Conservation (phyloP, 768 basidiomycete genomes). For the Chiua virens region DNA sequence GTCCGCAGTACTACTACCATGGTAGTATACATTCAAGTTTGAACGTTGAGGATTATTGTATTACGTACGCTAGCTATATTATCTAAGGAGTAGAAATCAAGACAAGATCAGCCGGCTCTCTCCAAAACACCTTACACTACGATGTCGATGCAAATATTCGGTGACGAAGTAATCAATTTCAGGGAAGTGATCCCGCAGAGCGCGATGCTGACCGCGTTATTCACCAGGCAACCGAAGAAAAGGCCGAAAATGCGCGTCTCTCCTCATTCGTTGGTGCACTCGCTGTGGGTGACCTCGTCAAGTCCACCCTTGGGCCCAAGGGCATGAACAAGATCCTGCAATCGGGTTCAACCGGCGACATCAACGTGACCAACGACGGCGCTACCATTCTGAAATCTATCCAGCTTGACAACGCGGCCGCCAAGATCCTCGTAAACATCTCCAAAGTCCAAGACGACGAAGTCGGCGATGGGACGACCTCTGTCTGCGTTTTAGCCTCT, state of each 20-base stretch:
- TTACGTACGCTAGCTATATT: too few relatives aligned
- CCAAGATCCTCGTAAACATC: conserved; percentile 99
- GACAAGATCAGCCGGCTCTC: too few relatives aligned
- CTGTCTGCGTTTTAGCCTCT: conserved; percentile 87
- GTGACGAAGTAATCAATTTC: conserved; percentile 48
- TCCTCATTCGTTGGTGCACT: conserved; percentile 97
- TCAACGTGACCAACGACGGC: conserved; percentile 98
- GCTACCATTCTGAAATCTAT: conserved; percentile 98
- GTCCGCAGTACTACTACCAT: too few relatives aligned
- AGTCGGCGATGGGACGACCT: conserved; percentile 93
- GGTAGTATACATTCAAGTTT: too few relatives aligned
- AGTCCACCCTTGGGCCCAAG: conserved; percentile 97
- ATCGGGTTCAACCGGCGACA: conserved; percentile 83
- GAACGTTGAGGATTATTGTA: too few relatives aligned
- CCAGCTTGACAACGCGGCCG: conserved; percentile 96
- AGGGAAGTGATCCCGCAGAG: not conserved
- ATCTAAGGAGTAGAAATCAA: too few relatives aligned
- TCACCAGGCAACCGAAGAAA: conserved; percentile 81
- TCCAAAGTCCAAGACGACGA: conserved; percentile 99
- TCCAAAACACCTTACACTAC: too few relatives aligned
- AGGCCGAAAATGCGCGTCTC: conserved; percentile 96
- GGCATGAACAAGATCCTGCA: conserved; percentile 99
- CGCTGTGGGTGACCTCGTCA: conserved; percentile 96
- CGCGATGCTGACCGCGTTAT: conserved; percentile 4
- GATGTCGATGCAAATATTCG: conserved; percentile 75